Percentiles rank a stretch among this genome's conserved stretches.
Conservation (phyloP, 2,329 filamentous ascomycete genomes). For the Claviceps fusiformis region DNA sequence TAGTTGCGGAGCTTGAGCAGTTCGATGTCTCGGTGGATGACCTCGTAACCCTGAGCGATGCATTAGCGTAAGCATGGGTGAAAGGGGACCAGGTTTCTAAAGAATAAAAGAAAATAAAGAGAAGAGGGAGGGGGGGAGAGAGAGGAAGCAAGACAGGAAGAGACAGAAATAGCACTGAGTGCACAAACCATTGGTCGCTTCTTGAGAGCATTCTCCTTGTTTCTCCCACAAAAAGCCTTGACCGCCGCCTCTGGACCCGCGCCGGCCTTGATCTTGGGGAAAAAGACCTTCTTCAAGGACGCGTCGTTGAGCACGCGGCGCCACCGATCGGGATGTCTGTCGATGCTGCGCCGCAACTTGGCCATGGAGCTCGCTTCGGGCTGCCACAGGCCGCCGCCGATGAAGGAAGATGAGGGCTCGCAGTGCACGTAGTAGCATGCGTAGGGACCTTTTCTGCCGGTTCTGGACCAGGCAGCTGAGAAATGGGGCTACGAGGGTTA, state of each 20-base stretch:
- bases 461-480: conserved; percentile 75
- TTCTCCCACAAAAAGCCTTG: conserved; percentile 56
- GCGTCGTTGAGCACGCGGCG: conserved; percentile 51
- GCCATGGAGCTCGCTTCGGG: conserved; percentile 55
- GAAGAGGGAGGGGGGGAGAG: too few relatives aligned
- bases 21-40: conserved; percentile 65
- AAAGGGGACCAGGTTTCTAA: too few relatives aligned
- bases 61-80: background rate
- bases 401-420: conserved; percentile 56
- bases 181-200: conserved; percentile 63
- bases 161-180: too few relatives aligned
- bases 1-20: conserved; percentile 71
- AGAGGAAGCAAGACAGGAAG: background rate
- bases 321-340: conserved; percentile 56
- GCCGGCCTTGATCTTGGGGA: conserved; percentile 27
- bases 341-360: conserved; percentile 59
- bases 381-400: conserved; percentile 74
- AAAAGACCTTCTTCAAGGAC: conserved; percentile 49
- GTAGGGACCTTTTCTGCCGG: conserved; percentile 75
- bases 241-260: conserved; percentile 40
- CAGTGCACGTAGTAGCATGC: conserved; percentile 82
- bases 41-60: conserved; percentile 51
- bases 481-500: conserved; percentile 52
- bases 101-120: too few relatives aligned
- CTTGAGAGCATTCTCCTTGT: conserved; percentile 65